Evolutionary conservation across 352 stramenopile species (phyloP).

Genomic region (Pilasporangium apinafurcum): DNA sequence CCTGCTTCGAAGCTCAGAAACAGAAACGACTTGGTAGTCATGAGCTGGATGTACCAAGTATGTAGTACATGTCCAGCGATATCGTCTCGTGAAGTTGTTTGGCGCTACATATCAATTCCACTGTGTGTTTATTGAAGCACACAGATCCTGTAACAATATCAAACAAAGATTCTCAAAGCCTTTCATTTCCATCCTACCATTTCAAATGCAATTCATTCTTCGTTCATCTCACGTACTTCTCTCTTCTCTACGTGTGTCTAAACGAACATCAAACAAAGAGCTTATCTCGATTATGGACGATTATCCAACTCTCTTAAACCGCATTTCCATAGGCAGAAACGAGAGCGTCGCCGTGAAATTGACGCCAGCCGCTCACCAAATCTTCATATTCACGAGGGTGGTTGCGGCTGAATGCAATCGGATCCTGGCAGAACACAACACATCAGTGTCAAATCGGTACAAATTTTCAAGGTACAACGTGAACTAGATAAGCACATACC

Average conservation of each 20-base stretch:
- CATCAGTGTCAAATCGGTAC: background rate
- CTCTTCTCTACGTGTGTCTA: no score
- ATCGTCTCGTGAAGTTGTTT: no score
- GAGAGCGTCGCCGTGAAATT: slow-evolving; percentile 78
- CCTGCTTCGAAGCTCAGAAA: slow-evolving; percentile 33
- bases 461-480: background rate
- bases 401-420: slow-evolving; percentile 76
- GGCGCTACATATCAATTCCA: no score
- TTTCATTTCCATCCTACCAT: no score
- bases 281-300: background rate
- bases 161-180: no score
- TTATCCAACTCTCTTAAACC: slow-evolving; percentile 32
- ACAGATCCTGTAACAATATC: no score
- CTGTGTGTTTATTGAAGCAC: no score
- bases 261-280: no score
- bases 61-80: no score
- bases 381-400: slow-evolving; percentile 78
- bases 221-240: background rate
- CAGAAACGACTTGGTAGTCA: background rate
- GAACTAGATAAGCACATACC: slow-evolving; percentile 17
- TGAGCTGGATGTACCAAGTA: no score
- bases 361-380: slow-evolving; percentile 66
- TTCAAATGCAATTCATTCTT: background rate
- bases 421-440: slow-evolving; percentile 27
- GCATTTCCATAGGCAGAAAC: slow-evolving; percentile 57